These are phyloP conservation scores for Mycena haematopus DNA, from an alignment of 768 basidiomycete genomes.

Conservation along the genomic window DNA sequence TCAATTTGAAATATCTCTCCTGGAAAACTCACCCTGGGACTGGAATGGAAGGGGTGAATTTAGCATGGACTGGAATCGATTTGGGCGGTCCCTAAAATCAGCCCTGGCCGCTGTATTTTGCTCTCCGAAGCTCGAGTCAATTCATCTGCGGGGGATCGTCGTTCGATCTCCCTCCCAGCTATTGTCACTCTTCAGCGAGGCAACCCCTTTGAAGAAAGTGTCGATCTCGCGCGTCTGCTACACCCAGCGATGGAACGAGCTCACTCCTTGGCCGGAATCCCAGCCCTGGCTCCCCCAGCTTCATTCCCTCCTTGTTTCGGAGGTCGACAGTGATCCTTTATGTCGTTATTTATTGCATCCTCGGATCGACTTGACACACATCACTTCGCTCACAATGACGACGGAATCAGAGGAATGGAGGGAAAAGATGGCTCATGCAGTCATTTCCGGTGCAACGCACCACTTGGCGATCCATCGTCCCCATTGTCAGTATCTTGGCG, in stretches of 20 bases:
- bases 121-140: not conserved
- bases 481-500: not conserved
- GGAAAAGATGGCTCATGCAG: not conserved
- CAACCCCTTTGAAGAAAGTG: not conserved
- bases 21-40: slow-evolving; percentile 2
- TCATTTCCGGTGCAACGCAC: not conserved
- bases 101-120: not conserved
- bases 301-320: not conserved
- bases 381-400: not conserved
- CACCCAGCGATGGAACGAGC: not conserved
- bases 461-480: not conserved
- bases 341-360: not conserved
- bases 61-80: not conserved
- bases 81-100: not conserved
- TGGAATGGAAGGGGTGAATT: not conserved
- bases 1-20: slow-evolving; percentile 5
- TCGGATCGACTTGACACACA: not conserved
- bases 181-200: not conserved
- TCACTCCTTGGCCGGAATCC: slow-evolving; percentile 1
- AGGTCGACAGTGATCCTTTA: not conserved
- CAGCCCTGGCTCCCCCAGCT: slow-evolving; percentile 4
- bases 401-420: not conserved
- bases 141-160: not conserved
- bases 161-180: not conserved
- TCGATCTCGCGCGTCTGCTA: not conserved